phyloP scores from a whole-genome alignment of 192 early-diverging fungal genomes.

The Backusella parvicylindrica region DNA sequence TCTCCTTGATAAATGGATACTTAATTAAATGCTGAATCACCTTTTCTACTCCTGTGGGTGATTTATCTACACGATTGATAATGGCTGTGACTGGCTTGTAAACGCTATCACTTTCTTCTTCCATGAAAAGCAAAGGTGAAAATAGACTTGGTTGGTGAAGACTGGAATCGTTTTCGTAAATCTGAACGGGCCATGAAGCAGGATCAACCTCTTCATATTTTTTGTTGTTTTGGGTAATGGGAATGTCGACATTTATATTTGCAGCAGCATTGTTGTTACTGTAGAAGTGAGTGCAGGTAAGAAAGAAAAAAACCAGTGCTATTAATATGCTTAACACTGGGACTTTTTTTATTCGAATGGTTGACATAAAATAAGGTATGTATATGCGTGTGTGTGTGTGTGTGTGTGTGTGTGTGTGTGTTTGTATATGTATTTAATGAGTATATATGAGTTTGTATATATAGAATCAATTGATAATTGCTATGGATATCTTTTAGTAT shows the following conservation, averaged over 20 bases:
- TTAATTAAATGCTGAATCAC: constrained; percentile 42
- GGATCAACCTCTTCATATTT: not conserved
- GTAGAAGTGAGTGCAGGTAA: not conserved
- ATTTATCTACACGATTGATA: constrained; percentile 9
- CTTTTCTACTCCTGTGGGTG: constrained; percentile 29
- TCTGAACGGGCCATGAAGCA: not conserved
- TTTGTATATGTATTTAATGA: not conserved
- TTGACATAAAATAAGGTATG: not conserved
- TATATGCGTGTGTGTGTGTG: not conserved
- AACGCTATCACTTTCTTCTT: not conserved
- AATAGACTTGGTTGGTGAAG: not conserved
- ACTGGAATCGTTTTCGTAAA: not conserved
- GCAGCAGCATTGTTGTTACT: not conserved
- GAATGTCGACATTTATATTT: not conserved
- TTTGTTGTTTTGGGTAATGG: not conserved
- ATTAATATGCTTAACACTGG: not conserved
- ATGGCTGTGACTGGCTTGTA: constrained; percentile 44
- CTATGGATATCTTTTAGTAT: not conserved
- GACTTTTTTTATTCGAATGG: not conserved
- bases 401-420: not conserved
- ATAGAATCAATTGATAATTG: not conserved
- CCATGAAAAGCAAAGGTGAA: not conserved
- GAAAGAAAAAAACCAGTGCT: not conserved
- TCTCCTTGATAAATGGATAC: constrained; percentile 57
- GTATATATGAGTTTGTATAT: not conserved